Evolutionary conservation across 768 basidiomycete genomes (phyloP).

Genomic region (Fomitopsis serialis): DNA sequence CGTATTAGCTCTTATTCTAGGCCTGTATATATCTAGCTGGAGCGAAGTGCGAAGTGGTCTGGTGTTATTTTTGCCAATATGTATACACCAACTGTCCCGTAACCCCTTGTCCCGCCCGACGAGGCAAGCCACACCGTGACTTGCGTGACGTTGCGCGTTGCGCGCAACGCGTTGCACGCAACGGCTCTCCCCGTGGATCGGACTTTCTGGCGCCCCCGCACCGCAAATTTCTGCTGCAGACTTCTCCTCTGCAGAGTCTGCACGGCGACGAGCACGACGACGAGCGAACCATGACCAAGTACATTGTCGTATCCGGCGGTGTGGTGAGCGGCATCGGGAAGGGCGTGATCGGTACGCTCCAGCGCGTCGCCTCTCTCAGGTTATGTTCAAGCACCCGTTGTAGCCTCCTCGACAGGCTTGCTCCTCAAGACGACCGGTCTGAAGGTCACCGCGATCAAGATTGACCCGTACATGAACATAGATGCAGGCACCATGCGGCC

Average conservation of each 20-base stretch:
- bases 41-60: too few species aligned
- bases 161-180: too few species aligned
- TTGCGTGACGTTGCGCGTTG: too few species aligned
- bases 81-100: too few species aligned
- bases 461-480: conserved; percentile 99
- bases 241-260: not conserved
- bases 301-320: conserved; percentile 93
- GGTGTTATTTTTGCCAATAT: too few species aligned
- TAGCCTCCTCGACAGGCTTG: conserved; percentile 95
- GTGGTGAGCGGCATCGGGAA: conserved; percentile 99
- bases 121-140: too few species aligned
- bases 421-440: conserved; percentile 92
- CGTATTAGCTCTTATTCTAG: too few species aligned
- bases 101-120: too few species aligned
- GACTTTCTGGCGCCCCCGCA: not conserved
- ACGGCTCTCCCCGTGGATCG: too few species aligned
- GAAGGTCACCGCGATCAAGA: conserved; percentile 98
- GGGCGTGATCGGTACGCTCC: conserved; percentile 88
- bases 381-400: conserved; percentile 15
- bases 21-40: too few species aligned
- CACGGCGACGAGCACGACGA: conserved; percentile 6
- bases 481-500: conserved; percentile 99
- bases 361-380: conserved; percentile 18
- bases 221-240: not conserved
- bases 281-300: conserved; percentile 99